Conservation (phyloP, 1,139 yeast species). For the Petasospora fabianii region DNA sequence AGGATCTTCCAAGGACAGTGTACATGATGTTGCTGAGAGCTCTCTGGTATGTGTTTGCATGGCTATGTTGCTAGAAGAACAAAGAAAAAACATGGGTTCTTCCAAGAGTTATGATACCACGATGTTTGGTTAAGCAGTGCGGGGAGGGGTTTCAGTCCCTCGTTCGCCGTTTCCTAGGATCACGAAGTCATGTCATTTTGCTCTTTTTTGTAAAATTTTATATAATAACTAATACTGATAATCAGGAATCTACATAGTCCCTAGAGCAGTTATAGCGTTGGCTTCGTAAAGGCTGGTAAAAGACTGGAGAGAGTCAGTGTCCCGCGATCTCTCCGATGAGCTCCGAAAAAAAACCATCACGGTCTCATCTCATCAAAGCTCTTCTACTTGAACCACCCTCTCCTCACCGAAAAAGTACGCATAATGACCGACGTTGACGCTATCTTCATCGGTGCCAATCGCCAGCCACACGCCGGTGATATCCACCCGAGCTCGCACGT, state of each 20-base stretch:
- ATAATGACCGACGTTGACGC: slow-evolving; percentile 40
- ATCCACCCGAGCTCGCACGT: slow-evolving; percentile 37
- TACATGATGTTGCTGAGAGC: slow-evolving; percentile 29
- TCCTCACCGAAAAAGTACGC: too few relatives aligned
- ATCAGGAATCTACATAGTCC: too few relatives aligned
- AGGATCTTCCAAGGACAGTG: slow-evolving; percentile 18
- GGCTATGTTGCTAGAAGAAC: slow-evolving; percentile 32
- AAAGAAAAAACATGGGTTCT: slow-evolving; percentile 21
- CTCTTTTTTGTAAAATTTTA: too few relatives aligned
- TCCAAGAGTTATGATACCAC: slow-evolving; percentile 20
- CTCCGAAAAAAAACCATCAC: neutral
- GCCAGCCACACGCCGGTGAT: slow-evolving; percentile 66
- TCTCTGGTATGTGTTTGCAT: slow-evolving; percentile 33
- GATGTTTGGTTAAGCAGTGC: slow-evolving; percentile 7
- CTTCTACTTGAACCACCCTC: too few relatives aligned
- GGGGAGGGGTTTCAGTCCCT: too few relatives aligned
- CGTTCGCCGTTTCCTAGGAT: neutral
- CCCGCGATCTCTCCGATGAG: neutral
- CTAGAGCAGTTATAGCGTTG: too few relatives aligned
- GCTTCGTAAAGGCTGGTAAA: too few relatives aligned
- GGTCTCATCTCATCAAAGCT: neutral
- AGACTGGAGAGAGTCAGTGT: too few relatives aligned
- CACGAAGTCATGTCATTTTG: neutral
- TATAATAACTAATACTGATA: too few relatives aligned
- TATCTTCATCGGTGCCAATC: slow-evolving; percentile 75